Evolutionary conservation across 495 filamentous ascomycete species (phyloP), one percentile per base, ranked within the genome.

Genomic region (Lineolata rhizophorae): DNA sequence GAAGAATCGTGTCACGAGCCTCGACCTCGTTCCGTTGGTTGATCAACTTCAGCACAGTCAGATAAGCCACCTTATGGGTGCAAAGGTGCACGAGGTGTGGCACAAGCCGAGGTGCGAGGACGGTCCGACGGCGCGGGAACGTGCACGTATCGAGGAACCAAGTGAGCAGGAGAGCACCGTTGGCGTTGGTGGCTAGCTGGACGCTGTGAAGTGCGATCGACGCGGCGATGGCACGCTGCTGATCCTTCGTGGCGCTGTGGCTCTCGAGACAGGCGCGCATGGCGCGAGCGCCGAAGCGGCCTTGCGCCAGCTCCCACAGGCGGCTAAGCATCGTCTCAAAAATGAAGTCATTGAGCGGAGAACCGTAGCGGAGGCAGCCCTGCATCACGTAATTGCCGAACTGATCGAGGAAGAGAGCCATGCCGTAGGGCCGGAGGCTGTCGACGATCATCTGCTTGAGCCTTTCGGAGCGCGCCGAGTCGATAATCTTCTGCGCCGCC

Each of bases 121-220:
- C 85, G 11, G 77, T 87, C 34, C 90, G 77, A 35, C 87, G 75
- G 38, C 73, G 70, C 34, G 84, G 80, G 60, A 95, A 93, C 18
- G 74, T 94, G 64, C 87, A 97, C 2, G 90, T 97, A 49, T 97
- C 87, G 31, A 97, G 62, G 65, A 94, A 91, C 87, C 87, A 97
- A 18, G 87, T 97, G 30, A 97, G 62, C 21, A 97, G 57, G 30
- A 97, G 60, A 26, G 87, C 87, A 9, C 87, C 87, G 44, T 97
- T 97, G 19, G 83, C 76, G 49, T 94, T 94, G 16, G 90, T 94
- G 5, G 90, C 84, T 32, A 97, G 65, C 49, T 93, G 83, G 24
- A 95, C 87, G 41, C 87, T 92, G 54, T 95, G 85, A 27, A 95
- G 62, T 17, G 84, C 80, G 53, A 97, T 93, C 12, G 82, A 77